phyloP scores from a whole-genome alignment of 2,329 filamentous ascomycete species.

The Ophiostoma pallidulum region DNA sequence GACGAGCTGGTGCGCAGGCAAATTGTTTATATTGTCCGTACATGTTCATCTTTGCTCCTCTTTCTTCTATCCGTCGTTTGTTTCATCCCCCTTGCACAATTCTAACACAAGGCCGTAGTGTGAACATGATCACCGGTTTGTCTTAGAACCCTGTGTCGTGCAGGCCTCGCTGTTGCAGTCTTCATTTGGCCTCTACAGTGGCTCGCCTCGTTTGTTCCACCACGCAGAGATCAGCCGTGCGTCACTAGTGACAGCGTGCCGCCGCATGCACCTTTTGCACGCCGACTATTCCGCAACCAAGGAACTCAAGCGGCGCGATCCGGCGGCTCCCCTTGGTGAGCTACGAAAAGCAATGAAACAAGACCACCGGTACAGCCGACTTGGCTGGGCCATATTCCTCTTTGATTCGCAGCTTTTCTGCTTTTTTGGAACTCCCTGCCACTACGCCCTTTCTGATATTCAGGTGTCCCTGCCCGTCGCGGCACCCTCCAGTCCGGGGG shows the following conservation, averaged over 20 bases:
- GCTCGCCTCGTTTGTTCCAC: background rate
- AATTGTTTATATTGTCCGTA: background rate
- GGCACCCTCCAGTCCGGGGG: too few species aligned
- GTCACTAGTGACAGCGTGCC: background rate
- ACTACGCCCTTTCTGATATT: background rate
- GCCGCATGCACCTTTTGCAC: background rate
- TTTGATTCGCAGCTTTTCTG: background rate
- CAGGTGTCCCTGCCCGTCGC: background rate
- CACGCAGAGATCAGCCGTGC: conserved; percentile 1
- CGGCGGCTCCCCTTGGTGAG: background rate
- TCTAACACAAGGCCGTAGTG: too few species aligned
- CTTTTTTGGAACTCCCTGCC: background rate
- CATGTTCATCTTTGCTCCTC: background rate
- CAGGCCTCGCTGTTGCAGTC: conserved; percentile 1
- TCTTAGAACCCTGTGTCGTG: conserved; percentile 1
- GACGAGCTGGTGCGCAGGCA: background rate
- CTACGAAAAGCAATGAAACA: background rate
- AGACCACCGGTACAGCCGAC: background rate
- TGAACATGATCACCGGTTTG: conserved; percentile 2
- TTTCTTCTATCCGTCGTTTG: background rate
- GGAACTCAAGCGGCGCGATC: background rate
- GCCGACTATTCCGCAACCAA: background rate
- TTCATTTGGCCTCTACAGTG: conserved; percentile 3
- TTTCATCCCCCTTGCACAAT: background rate
- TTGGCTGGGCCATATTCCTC: conserved; percentile 2